A percentile compares a stretch with the other conserved stretches of the same genome.
Conservation (phyloP, 2,329 filamentous ascomycete genomes). For the Xenoacremonium recifei region DNA sequence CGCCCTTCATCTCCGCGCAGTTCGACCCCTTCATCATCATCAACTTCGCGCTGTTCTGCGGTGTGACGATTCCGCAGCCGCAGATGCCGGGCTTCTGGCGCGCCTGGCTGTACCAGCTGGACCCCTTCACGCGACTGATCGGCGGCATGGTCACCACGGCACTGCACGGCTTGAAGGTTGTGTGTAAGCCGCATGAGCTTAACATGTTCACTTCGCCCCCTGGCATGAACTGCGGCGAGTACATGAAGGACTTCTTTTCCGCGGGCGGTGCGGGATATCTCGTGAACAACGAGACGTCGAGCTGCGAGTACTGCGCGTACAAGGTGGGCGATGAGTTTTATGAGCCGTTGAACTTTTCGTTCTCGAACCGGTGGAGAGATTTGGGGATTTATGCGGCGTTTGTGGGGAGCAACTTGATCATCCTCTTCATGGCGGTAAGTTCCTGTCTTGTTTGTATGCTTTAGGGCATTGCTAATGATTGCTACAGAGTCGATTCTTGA, state of each 20-base stretch:
- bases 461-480: slow-evolving; percentile 6
- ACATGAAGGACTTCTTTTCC: slow-evolving; percentile 71
- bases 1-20: slow-evolving; percentile 74
- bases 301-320: slow-evolving; percentile 81
- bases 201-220: slow-evolving; percentile 66
- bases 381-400: slow-evolving; percentile 76
- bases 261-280: slow-evolving; percentile 71
- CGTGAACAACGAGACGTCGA: slow-evolving; percentile 59
- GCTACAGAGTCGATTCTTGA: slow-evolving; percentile 46
- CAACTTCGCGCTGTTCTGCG: slow-evolving; percentile 82
- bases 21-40: slow-evolving; percentile 83
- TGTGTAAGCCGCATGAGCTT: slow-evolving; percentile 60
- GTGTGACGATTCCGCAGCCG: slow-evolving; percentile 76
- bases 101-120: slow-evolving; percentile 77
- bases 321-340: slow-evolving; percentile 81
- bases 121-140: slow-evolving; percentile 81
- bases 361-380: slow-evolving; percentile 74
- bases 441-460: neutral
- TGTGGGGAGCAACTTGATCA: slow-evolving; percentile 72
- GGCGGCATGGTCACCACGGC: slow-evolving; percentile 78
- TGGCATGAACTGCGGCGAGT: slow-evolving; percentile 68
- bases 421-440: slow-evolving; percentile 54
- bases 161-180: slow-evolving; percentile 63
- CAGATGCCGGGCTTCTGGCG: slow-evolving; percentile 80
- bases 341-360: slow-evolving; percentile 62